Conservation (phyloP, 2,329 filamentous ascomycete genomes). For the Domatiomyces catenatus region DNA sequence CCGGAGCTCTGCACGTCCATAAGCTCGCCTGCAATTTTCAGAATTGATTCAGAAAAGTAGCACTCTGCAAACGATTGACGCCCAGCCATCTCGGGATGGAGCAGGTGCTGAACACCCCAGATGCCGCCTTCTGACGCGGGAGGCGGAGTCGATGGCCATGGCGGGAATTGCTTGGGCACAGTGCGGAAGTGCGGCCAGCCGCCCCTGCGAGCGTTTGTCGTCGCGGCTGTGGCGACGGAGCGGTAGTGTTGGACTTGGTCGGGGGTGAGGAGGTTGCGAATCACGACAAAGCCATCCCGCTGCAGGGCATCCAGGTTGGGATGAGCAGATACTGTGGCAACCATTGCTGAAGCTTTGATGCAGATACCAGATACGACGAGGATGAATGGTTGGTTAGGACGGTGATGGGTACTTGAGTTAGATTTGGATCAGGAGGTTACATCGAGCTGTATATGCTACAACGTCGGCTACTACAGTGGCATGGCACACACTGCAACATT, state of each 20-base stretch:
- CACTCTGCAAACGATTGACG: slow-evolving; percentile 46
- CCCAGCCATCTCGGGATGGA: slow-evolving; percentile 52
- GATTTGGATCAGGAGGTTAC: background rate
- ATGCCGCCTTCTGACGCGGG: slow-evolving; percentile 44
- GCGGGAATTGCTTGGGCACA: slow-evolving; percentile 79
- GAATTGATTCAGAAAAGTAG: slow-evolving; percentile 56
- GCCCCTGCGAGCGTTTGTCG: slow-evolving; percentile 50
- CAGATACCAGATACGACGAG: no score
- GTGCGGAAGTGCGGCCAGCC: slow-evolving; percentile 70
- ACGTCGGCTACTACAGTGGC: background rate
- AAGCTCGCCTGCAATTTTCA: slow-evolving; percentile 50
- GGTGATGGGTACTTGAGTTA: background rate
- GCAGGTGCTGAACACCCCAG: slow-evolving; percentile 77
- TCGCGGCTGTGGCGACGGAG: slow-evolving; percentile 44
- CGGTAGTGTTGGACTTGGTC: slow-evolving; percentile 43
- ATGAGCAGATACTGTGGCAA: background rate
- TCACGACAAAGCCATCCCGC: slow-evolving; percentile 59
- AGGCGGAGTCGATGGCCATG: slow-evolving; percentile 50
- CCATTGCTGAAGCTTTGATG: background rate
- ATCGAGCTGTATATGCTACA: background rate
- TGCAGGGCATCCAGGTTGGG: slow-evolving; percentile 42
- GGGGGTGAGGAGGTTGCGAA: slow-evolving; percentile 48
- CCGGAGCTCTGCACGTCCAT: slow-evolving; percentile 30
- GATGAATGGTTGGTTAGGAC: background rate
- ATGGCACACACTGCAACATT: background rate